Evolutionary conservation across 1,139 yeast species (phyloP).

Genomic region (Pichia sp.): DNA sequence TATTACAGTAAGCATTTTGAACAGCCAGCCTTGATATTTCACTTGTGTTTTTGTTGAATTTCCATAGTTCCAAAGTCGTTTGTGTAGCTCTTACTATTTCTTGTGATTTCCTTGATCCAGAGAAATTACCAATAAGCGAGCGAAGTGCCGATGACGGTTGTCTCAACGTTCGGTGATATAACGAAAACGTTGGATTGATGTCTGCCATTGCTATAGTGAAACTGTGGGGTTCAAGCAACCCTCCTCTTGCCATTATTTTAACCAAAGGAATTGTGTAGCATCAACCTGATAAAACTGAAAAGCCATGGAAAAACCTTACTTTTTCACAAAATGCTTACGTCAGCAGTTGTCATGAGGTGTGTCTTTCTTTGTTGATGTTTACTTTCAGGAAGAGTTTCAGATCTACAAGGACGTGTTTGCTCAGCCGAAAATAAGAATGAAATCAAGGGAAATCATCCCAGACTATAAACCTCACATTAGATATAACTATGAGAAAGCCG

Average conservation of each 20-base stretch:
- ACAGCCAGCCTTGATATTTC: constrained; percentile 41
- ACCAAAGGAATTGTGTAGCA: not conserved
- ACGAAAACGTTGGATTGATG: constrained; percentile 40
- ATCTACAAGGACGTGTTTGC: not conserved
- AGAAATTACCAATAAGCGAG: constrained; percentile 65
- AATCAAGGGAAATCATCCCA: not conserved
- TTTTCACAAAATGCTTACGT: not conserved
- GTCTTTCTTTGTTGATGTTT: not conserved
- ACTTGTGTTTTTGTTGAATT: constrained; percentile 53
- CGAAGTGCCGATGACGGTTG: constrained; percentile 50
- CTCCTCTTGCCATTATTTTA: not conserved
- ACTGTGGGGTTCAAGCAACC: not conserved
- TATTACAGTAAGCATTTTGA: constrained; percentile 55
- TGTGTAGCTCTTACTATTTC: constrained; percentile 60
- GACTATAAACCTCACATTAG: not conserved
- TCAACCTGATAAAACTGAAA: not conserved
- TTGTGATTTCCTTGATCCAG: constrained; percentile 53
- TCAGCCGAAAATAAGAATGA: not conserved
- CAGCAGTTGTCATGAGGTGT: not conserved
- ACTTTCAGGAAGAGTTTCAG: not conserved
- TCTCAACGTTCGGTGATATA: constrained; percentile 66
- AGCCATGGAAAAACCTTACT: not conserved
- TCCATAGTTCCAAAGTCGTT: constrained; percentile 49
- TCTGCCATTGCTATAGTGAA: constrained; percentile 13
- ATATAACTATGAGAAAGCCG: not conserved